A percentile compares a stretch with the other conserved stretches of the same genome.
Conservation (phyloP, 2,329 filamentous ascomycete genomes). For the Colletotrichum costaricense region DNA sequence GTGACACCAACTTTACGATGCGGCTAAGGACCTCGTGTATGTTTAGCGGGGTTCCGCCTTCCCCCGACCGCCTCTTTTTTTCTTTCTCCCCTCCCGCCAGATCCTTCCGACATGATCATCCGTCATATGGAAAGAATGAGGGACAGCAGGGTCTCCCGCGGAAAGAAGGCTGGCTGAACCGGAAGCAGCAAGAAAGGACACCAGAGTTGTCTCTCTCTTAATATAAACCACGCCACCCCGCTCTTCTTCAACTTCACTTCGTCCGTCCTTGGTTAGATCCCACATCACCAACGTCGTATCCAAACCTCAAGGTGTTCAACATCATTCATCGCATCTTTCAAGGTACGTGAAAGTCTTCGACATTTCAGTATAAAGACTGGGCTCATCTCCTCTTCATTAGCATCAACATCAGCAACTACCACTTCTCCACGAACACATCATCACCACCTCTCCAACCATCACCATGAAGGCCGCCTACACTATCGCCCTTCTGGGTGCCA, state of each 20-base stretch:
- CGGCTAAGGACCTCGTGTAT: background rate
- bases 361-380: background rate
- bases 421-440: background rate
- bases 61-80: background rate
- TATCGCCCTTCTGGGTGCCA: constrained; percentile 12
- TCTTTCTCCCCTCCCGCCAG: background rate
- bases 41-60: constrained; percentile 26
- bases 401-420: background rate
- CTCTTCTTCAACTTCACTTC: background rate
- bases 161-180: background rate
- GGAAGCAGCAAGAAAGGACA: background rate
- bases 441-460: background rate
- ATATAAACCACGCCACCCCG: background rate
- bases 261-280: background rate
- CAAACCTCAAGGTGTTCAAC: background rate
- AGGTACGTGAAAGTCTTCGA: background rate
- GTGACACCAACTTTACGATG: background rate
- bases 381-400: background rate
- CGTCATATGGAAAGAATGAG: background rate
- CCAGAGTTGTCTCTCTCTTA: background rate
- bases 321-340: background rate
- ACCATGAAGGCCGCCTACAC: constrained; percentile 23
- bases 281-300: background rate
- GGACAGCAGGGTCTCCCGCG: background rate
- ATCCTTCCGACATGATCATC: background rate